These are phyloP conservation scores for Entomortierella beljakovae DNA, from an alignment of 192 early-diverging fungal species.

Conservation along the genomic window DNA sequence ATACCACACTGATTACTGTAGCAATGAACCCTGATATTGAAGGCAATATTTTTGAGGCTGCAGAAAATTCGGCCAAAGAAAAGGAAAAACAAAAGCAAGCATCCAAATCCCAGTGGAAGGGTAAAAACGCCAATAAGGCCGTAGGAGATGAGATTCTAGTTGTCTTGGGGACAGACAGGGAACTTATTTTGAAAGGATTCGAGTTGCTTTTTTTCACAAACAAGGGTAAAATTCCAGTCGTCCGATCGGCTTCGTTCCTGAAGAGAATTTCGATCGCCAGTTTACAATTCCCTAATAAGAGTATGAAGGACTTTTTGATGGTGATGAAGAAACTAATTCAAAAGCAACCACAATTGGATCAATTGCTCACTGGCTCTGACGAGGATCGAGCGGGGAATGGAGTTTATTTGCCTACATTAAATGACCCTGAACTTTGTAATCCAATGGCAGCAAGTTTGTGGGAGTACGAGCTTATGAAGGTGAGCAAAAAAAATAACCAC, in stretches of 20 bases:
- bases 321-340: slow-evolving; percentile 71
- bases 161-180: slow-evolving; percentile 74
- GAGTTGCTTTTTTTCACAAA: slow-evolving; percentile 89
- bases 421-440: slow-evolving; percentile 96
- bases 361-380: slow-evolving; percentile 57
- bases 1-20: slow-evolving; percentile 79
- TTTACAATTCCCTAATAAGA: slow-evolving; percentile 82
- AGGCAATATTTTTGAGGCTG: slow-evolving; percentile 53
- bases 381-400: slow-evolving; percentile 75
- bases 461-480: slow-evolving; percentile 85
- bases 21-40: slow-evolving; percentile 75
- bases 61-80: slow-evolving; percentile 43
- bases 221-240: slow-evolving; percentile 73
- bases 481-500: slow-evolving; percentile 57
- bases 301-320: slow-evolving; percentile 74
- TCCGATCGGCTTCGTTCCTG: slow-evolving; percentile 87
- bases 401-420: slow-evolving; percentile 80
- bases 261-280: slow-evolving; percentile 83
- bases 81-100: slow-evolving; percentile 46
- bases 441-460: slow-evolving; percentile 93
- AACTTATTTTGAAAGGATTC: slow-evolving; percentile 84
- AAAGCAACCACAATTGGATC: slow-evolving; percentile 65
- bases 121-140: slow-evolving; percentile 35
- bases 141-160: slow-evolving; percentile 55
- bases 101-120: slow-evolving; percentile 44